Evolutionary conservation across 345 rosid genomes (phyloP), one percentile per base, ranked within the genome.

Genomic region (Pistacia integerrima): DNA sequence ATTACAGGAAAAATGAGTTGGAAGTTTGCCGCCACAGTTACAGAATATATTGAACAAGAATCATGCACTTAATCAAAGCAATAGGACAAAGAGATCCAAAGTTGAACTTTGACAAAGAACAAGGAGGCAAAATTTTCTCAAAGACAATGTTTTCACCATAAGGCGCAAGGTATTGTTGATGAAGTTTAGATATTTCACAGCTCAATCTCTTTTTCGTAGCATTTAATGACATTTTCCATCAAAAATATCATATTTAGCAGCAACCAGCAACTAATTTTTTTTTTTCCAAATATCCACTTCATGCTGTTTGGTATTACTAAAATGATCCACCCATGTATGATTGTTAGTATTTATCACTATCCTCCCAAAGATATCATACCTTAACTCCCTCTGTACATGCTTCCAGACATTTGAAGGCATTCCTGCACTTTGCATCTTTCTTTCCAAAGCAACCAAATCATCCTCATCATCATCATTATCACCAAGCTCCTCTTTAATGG

Each of bases 401-500:
- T 96, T 96, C 97, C 98, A 92, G 80, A 96, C 87, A 81, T 83
- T 92, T 81, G 97, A 79, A 74, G 99, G 98, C 97, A 96, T 91
- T 82, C 94, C 98, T 7, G 97, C 95, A 84, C 86, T 86, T 86
- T 96, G 97, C 99, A 96, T 96, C 86, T 93, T 96, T 82, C 92
- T 91, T 87, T 93, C 99, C 74, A 96, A 81, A 69, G 94, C 90
- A 85, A 90, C 99, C 76, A 93, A 82, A 84, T 96, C 99, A 87
- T 96, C 99, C 86, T 93, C 99, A 76, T 96, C 97, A 64, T 96
- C 99, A 81, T 93, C 98, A 76, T 93, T 93, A 85, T 96, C 98
- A 72, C 99, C 99, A 75, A 96, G 98, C 88, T 96, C 99, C 85
- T 96, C 99, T 75, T 93, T 96, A 83, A 96, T 96, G 73, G 99